Evolutionary conservation across 305 asterid species (phyloP), one percentile per base, ranked within the genome.

Genomic region (Salvia sclarea): DNA sequence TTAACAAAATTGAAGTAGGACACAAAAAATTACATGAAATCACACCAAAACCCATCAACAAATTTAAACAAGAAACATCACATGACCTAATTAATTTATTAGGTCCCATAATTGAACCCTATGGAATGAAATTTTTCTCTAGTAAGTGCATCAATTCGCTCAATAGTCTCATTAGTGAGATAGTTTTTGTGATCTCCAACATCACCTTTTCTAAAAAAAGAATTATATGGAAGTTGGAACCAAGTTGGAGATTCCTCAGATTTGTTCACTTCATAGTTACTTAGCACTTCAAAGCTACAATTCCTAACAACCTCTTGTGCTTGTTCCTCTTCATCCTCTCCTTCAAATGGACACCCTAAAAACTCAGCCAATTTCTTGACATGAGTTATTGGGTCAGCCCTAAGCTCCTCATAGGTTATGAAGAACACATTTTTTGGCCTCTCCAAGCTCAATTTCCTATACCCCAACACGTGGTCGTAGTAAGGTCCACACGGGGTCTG

Each of bases 261-360:
- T 61, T 64, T 75, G 58, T 84, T 84, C 78, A 79, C 82, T 33
- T 74, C 84, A 69, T 69, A 62, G 0, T 43, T 80, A 5, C 81
- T 82, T 1, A 82, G 30, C 12, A 78, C 79, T 24, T 69, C 78
- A 59, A 82, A 82, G 70, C 90, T 84, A 30, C 87, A 84, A 47
- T 33, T 41, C 22, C 47, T 69, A 12, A 84, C 85, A 43, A 76
- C 65, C 24, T 78, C 81, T n/a, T 54, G 30, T 10, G 73, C 71
- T 63, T 81, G 76, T 40, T 48, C 65, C 13, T 81, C 75, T 48
- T 47, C 54, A 6, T 56, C 48, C 0, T 63, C 64, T 7, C 67
- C 68, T 8, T 59, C 75, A 30, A 82, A 82, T 9, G 87, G 84
- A 25, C 63, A 45, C 47, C 81, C 81, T 16, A 72, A 45, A 38